phyloP scores from a whole-genome alignment of 2,329 filamentous ascomycete genomes.

The Colletotrichum melonis region DNA sequence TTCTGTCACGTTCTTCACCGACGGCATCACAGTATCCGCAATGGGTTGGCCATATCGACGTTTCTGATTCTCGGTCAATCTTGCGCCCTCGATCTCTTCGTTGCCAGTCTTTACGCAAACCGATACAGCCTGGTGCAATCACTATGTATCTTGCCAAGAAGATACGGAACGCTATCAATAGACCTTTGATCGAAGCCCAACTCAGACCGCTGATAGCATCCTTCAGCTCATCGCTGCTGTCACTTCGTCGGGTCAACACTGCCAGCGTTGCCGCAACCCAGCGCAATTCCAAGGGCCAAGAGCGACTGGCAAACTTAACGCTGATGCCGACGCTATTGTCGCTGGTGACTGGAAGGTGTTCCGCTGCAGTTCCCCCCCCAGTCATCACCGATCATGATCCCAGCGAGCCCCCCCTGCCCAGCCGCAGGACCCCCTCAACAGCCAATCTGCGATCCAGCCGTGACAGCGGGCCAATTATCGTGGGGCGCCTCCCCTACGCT shows the following conservation, averaged over 20 bases:
- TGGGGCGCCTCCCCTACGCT: constrained; percentile 31
- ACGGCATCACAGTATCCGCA: neutral
- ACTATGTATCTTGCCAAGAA: neutral
- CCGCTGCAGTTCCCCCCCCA: neutral
- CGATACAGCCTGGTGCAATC: neutral
- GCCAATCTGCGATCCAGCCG: constrained; percentile 39
- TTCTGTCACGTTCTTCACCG: neutral
- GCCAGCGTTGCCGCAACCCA: neutral
- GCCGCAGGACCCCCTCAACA: constrained; percentile 27
- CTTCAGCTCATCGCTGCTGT: neutral
- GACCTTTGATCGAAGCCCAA: neutral
- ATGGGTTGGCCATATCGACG: neutral
- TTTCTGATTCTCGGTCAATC: neutral
- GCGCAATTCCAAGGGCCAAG: neutral
- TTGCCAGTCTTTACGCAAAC: neutral
- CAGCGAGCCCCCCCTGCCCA: constrained; percentile 23
- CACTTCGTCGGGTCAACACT: neutral
- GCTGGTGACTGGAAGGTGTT: constrained; percentile 21
- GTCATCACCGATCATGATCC: constrained; percentile 20
- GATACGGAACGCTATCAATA: neutral
- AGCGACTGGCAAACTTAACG: neutral
- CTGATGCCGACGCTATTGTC: neutral
- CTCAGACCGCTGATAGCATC: neutral
- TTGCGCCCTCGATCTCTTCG: neutral
- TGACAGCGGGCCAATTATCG: constrained; percentile 38